These are phyloP conservation scores for Rhodotorula mucilaginosa DNA, from an alignment of 1,284 basidiomycete species.

Conservation along the genomic window DNA sequence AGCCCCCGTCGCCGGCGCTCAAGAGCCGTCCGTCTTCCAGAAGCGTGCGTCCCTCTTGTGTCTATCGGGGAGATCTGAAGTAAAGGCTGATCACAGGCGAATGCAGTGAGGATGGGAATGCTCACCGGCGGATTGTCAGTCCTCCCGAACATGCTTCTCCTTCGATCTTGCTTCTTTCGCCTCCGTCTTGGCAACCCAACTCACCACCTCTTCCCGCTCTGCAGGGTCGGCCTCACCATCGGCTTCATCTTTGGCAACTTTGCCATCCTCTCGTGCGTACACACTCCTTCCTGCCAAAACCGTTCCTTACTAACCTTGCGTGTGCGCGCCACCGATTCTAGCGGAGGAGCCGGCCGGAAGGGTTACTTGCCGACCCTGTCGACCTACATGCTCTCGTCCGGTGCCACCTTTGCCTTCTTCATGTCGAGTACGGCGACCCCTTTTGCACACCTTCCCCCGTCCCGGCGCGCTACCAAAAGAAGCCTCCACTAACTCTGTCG, in stretches of 20 bases:
- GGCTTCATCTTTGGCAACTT: conserved; percentile 94
- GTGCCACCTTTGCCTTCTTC: conserved; percentile 78
- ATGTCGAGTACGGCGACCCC: conserved; percentile 55
- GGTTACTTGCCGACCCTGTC: conserved; percentile 82
- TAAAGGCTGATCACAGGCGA: too few relatives aligned
- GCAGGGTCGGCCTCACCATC: conserved; percentile 77
- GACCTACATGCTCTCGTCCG: conserved; percentile 89
- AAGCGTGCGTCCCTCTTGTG: conserved; percentile 16
- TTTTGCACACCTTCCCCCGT: neutral
- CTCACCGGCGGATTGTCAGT: conserved; percentile 19
- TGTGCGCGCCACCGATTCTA: conserved; percentile 46
- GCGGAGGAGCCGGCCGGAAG: conserved; percentile 80
- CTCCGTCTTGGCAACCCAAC: neutral
- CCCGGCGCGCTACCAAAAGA: neutral
- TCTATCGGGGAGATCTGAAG: too few relatives aligned
- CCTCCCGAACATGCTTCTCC: neutral
- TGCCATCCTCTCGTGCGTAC: conserved; percentile 57
- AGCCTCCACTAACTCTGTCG: too few relatives aligned
- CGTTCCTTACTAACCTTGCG: neutral
- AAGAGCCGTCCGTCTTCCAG: conserved; percentile 24
- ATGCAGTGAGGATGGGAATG: conserved; percentile 17
- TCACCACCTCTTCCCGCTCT: neutral
- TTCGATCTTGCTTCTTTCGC: neutral
- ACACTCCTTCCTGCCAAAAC: neutral
- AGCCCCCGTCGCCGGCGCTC: conserved; percentile 15